Evolutionary conservation across 2,329 filamentous ascomycete species (phyloP), one percentile per base, ranked within the genome.

Genomic region (Fusarium nanum): DNA sequence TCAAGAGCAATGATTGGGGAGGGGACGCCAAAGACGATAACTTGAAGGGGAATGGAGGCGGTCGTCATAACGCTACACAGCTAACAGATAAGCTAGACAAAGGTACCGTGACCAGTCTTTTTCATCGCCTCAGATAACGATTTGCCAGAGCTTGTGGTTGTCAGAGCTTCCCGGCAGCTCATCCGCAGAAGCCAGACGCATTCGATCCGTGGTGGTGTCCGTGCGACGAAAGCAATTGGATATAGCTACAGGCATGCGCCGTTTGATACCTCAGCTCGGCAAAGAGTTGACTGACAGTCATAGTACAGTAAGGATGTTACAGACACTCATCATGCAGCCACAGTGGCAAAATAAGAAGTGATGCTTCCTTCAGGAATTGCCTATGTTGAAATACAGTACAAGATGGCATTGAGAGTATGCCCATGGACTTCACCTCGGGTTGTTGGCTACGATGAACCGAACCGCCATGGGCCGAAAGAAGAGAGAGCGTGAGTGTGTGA

Each of bases 41-140:
- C 23, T 42, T 27, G 9, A n/a, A 23, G 23, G 45, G 30, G 22
- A 40, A 23, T 22, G 56, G 49, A 41, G 60, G 61, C 63, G 56
- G 60, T 55, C 28, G 56, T 69, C 10, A 65, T 59, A 65, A 61
- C 64, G 47, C 60, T 66, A 60, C 42, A 55, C 32, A 64, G 67
- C 50, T 48, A 71, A 54, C 44, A 56, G 57, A 53, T 57, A 59
- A 69, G 60, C 64, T 66, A 54, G 48, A 44, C 54, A 64, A 50
- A 68, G 67, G 59, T 71, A 71, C 63, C 67, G 59, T 70, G 68
- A 68, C 68, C 59, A 64, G 37, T 55, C 34, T 55, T 23, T 20
- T 37, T 70, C 45, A 40, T 55, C 45, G 40, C 44, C 56, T 44
- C 41, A 47, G 25, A 41, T 44, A 46, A 30, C 45, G 40, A 70